Conservation (phyloP, 768 basidiomycete genomes). For the Cantharellus anzutake region DNA sequence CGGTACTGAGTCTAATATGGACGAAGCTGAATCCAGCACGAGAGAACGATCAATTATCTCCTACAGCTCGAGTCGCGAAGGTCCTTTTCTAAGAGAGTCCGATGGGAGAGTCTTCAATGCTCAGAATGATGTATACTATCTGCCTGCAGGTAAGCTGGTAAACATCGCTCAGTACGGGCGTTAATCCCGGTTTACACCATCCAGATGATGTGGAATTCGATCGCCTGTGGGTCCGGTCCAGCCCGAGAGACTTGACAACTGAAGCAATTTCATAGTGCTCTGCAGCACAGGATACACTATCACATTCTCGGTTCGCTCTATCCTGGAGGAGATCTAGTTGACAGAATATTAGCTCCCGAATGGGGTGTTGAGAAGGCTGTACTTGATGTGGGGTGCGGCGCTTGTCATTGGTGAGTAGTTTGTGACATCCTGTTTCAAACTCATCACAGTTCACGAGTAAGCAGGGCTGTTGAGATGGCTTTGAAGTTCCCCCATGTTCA, state of each 20-base stretch:
- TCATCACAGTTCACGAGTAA: background rate
- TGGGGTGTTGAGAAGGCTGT: background rate
- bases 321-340: background rate
- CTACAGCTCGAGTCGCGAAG: conserved; percentile 4
- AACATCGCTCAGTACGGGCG: background rate
- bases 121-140: conserved; percentile 4
- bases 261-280: background rate
- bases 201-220: background rate
- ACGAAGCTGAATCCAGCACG: too few relatives aligned
- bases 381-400: background rate
- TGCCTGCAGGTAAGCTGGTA: background rate
- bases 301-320: background rate
- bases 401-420: background rate
- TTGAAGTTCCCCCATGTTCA: conserved; percentile 17
- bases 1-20: too few relatives aligned
- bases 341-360: background rate
- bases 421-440: background rate
- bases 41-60: background rate
- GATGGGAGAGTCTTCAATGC: conserved; percentile 4
- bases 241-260: too few relatives aligned
- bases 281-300: background rate
- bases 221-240: background rate
- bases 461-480: conserved; percentile 20
- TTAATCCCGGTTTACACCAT: background rate
- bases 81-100: conserved; percentile 3